phyloP scores from a whole-genome alignment of 2,329 filamentous ascomycete genomes.

The Trichophyton benhamiae region DNA sequence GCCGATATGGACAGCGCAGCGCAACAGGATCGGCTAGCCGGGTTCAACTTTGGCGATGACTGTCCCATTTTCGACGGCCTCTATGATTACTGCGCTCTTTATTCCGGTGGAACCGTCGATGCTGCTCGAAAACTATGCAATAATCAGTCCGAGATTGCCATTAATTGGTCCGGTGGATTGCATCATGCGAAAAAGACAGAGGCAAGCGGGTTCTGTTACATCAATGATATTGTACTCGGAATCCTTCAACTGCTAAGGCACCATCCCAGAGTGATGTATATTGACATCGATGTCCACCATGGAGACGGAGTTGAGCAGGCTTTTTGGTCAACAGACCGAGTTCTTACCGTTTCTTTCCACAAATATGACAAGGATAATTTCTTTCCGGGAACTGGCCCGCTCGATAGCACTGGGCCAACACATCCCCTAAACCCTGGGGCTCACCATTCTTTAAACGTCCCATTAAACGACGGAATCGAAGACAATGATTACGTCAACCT shows the following conservation, averaged over 20 bases:
- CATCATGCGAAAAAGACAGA: constrained; percentile 94
- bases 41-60: constrained; percentile 84
- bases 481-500: constrained; percentile 79
- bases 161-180: constrained; percentile 93
- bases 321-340: constrained; percentile 77
- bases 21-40: constrained; percentile 44
- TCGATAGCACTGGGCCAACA: constrained; percentile 72
- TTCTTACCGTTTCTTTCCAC: constrained; percentile 91
- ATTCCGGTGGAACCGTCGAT: constrained; percentile 79
- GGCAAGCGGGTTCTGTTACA: constrained; percentile 94
- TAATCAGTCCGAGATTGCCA: constrained; percentile 82
- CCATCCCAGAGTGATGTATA: constrained; percentile 78
- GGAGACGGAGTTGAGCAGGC: constrained; percentile 85
- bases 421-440: constrained; percentile 76
- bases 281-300: constrained; percentile 88
- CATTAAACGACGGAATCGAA: constrained; percentile 79
- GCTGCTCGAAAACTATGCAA: constrained; percentile 81
- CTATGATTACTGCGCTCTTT: constrained; percentile 89
- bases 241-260: constrained; percentile 77
- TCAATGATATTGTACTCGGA: constrained; percentile 94
- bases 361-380: constrained; percentile 80
- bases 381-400: constrained; percentile 81
- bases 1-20: constrained; percentile 55
- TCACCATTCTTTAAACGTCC: constrained; percentile 82
- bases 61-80: constrained; percentile 94